These are phyloP conservation scores for Colletotrichum echinochloae DNA, from an alignment of 2,329 filamentous ascomycete genomes.

Conservation along the genomic window DNA sequence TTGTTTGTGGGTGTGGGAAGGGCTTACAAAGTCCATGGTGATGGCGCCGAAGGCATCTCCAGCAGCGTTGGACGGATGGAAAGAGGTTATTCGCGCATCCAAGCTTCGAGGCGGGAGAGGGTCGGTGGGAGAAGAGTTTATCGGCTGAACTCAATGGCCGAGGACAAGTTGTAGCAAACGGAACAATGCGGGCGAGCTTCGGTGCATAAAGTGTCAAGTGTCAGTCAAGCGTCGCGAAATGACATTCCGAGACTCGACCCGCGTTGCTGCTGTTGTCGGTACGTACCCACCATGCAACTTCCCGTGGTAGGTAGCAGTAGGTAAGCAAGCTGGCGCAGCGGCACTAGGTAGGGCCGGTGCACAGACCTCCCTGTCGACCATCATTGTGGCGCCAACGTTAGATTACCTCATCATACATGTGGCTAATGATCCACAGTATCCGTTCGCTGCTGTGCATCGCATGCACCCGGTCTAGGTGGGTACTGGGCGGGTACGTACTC, in stretches of 20 bases:
- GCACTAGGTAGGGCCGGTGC: background rate
- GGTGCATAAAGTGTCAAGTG: slow-evolving; percentile 48
- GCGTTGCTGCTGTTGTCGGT: slow-evolving; percentile 7
- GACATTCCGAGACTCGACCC: slow-evolving; percentile 42
- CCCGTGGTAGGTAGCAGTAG: no score
- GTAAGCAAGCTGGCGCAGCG: background rate
- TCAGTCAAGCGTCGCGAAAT: slow-evolving; percentile 50
- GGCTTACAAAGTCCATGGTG: slow-evolving; percentile 69
- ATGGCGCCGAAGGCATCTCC: slow-evolving; percentile 60
- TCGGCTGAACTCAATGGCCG: background rate
- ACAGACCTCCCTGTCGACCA: background rate
- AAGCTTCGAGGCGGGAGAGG: background rate
- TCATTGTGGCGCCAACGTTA: rapidly evolving
- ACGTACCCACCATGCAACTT: slow-evolving; percentile 22
- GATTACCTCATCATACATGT: background rate
- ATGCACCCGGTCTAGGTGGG: no score
- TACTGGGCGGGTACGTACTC: background rate
- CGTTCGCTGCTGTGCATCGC: no score
- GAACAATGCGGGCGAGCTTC: slow-evolving; percentile 2
- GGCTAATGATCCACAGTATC: background rate
- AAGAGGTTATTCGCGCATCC: slow-evolving; percentile 31
- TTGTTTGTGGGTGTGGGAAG: background rate
- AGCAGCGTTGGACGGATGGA: slow-evolving; percentile 7
- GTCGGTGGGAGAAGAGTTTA: background rate
- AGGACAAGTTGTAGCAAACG: slow-evolving; percentile 5